Base-by-base conservation (phyloP, 768 basidiomycete species). In the Dentipellis fragilis region DNA sequence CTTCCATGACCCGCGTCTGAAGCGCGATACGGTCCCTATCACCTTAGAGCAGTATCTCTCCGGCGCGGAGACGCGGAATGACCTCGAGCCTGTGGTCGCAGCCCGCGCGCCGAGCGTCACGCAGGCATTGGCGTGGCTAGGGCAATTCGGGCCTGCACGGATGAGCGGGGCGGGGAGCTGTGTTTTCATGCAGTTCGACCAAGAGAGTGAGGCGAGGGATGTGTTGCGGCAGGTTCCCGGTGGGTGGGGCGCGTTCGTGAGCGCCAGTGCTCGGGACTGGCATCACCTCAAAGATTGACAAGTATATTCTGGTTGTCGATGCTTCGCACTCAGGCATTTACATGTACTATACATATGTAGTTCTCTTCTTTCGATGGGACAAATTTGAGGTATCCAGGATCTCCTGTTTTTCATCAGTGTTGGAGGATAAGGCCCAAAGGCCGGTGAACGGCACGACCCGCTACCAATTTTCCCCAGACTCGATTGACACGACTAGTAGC, bases 161-260 rank as follows among this genome's bases (percentile, higher is more conserved):
- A 56, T 56, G 55, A 56, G 49, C 21, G 55, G 55, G n/a, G 35
- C 55, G 1, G 55, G 55, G 7, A 56, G 55, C 49, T 50, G 49
- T 38, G 49, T 56, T 8, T 56, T 56, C 34, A 38, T 49, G 8
- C 2, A n/a, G 11, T 56, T 56, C 17, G 37, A 17, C 4, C 29
- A 38, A 4, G 34, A 23, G 12, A 49, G 45, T 6, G 55, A 40
- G 10, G 55, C 49, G 14, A 16, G 19, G 37, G 10, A 9, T 11
- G 55, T 56, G 3, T 22, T 50, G 49, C 29, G 11, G 29, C 48
- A 56, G 37, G 40, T 56, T n/a, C 55, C 49, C 3, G 22, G 39
- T 12, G 21, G 29, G 6, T 56, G 55, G 55, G 55, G 55, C 34
- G 55, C 55, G 10, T 56, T 56, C 21, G 39, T 56, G 1, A 35